Conservation (phyloP, 371 early-diverging fungal genomes). For the Chytridiales sp. region DNA sequence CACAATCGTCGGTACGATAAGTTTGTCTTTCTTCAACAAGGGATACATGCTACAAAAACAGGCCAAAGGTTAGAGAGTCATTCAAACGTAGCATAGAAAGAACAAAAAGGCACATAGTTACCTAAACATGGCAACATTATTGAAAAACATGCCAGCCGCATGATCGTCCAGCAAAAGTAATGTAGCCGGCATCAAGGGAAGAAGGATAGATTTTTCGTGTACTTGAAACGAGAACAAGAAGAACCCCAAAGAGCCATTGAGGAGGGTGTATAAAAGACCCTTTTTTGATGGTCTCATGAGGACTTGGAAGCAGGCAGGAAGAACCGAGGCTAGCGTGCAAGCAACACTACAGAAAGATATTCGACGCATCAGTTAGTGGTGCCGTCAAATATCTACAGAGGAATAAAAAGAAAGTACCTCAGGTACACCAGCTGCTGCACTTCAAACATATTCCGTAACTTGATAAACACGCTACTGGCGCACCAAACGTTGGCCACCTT, state of each 20-base stretch:
- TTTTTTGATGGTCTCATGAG: slow-evolving; percentile 24
- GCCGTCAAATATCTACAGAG: neutral
- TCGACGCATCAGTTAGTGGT: neutral
- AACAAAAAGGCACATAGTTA: no score
- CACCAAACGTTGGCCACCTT: slow-evolving; percentile 98
- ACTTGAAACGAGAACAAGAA: slow-evolving; percentile 96
- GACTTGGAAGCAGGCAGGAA: slow-evolving; percentile 52
- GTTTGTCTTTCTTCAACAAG: slow-evolving; percentile 70
- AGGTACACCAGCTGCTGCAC: slow-evolving; percentile 63
- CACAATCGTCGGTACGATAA: slow-evolving; percentile 66
- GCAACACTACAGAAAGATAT: slow-evolving; percentile 49
- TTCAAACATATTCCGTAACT: slow-evolving; percentile 67
- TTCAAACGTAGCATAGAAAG: neutral
- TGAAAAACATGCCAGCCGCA: slow-evolving; percentile 62
- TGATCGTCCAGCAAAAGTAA: slow-evolving; percentile 67
- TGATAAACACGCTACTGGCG: slow-evolving; percentile 78
- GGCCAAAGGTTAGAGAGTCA: neutral
- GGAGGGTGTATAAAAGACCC: slow-evolving; percentile 61
- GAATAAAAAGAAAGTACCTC: slow-evolving; percentile 49
- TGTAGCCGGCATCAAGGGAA: slow-evolving; percentile 76
- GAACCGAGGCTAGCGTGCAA: slow-evolving; percentile 64
- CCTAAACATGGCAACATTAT: slow-evolving; percentile 81
- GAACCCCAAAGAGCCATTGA: slow-evolving; percentile 78
- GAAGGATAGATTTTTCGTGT: slow-evolving; percentile 92
- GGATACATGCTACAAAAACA: slow-evolving; percentile 74